Evolutionary conservation across 75 land plant species (phyloP).

Genomic region (Azolla pinnata): DNA sequence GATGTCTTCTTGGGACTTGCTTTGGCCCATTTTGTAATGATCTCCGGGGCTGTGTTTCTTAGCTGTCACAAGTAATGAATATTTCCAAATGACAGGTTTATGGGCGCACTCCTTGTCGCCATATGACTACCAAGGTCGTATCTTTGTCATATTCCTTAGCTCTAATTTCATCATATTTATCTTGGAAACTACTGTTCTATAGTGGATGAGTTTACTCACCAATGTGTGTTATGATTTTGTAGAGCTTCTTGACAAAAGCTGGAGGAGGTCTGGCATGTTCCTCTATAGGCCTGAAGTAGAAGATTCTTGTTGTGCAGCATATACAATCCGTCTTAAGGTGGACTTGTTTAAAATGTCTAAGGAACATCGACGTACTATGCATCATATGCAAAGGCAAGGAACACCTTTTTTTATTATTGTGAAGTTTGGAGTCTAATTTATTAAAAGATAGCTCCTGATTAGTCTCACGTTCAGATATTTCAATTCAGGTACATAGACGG

Average conservation of each 20-base stretch:
- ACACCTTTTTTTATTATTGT: no score
- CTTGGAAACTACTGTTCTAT: not conserved
- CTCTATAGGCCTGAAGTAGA: slow-evolving; percentile 82
- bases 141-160: not conserved
- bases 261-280: slow-evolving; percentile 89
- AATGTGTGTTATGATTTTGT: not conserved
- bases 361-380: slow-evolving; percentile 69
- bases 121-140: slow-evolving; percentile 26
- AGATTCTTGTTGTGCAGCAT: slow-evolving; percentile 72
- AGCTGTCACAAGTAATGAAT: no score
- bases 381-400: slow-evolving; percentile 77
- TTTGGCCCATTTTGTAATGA: no score
- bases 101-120: slow-evolving; percentile 27
- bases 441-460: no score
- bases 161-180: not conserved
- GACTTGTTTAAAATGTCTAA: slow-evolving; percentile 54
- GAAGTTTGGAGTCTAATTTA: no score
- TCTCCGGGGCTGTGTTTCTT: no score
- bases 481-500: slow-evolving; percentile 63
- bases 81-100: slow-evolving; percentile 23
- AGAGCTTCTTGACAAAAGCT: slow-evolving; percentile 87
- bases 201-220: not conserved
- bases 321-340: slow-evolving; percentile 77
- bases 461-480: no score
- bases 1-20: no score